Evolutionary conservation across 192 early-diverging fungal genomes (phyloP), one percentile per base, ranked within the genome.

Genomic region (Chytriomyces hyalinus): DNA sequence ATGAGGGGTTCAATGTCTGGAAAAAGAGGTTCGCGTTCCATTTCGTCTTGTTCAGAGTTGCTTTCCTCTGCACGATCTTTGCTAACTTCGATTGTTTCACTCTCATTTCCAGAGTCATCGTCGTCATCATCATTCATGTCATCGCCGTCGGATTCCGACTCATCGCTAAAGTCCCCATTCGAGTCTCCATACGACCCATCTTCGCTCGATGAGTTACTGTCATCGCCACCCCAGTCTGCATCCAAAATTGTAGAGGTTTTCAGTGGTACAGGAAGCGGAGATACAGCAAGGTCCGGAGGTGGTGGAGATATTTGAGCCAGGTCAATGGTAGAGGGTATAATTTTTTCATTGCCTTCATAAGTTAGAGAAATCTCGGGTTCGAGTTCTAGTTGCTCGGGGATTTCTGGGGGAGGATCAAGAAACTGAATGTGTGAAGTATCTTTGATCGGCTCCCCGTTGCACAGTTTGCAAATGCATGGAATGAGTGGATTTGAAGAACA

Each of bases 91-190:
- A 47, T 17, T 57, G 48, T 11, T 51, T 49, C 62, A 26, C 20
- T 22, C 51, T 65, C 73, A 53, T 75, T 75, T 64, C 73, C 73
- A 51, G 73, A 75, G 44, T 64, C 63, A 66, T 75, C 73, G 24
- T 75, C 73, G 47, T 75, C 73, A 53, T 75, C 73, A 44, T 75
- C 73, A 53, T 75, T 65, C 24, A 63, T 48, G 7, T 24, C 20
- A 59, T 62, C 71, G 9, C 47, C 71, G 44, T 91, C 87, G 61
- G 90, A 81, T 6, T 90, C 80, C 26, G 84, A 80, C 36, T 90
- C 91, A 65, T 85, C 87, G 67, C 91, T 92, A 63, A 84, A 84
- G 24, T 59, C 72, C 43, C 26, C 44, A 48, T 49, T n/a, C 17
- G 72, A 73, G 9, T 24, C 43, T 9, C 8, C 13, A 22, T 75